phyloP scores from a whole-genome alignment of 148 eudicot genomes.

The Linanthus parryae region DNA sequence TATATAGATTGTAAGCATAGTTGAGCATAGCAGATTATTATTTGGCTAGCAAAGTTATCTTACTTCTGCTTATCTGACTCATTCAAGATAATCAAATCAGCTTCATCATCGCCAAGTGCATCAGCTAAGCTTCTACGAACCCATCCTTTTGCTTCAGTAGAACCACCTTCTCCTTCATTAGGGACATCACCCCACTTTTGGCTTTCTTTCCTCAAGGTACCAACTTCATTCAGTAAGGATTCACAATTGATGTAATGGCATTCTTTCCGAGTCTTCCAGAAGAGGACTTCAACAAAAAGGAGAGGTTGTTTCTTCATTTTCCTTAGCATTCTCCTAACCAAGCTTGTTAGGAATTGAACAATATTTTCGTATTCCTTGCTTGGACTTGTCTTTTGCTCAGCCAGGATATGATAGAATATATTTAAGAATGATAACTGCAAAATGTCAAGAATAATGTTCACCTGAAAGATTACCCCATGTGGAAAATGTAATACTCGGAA shows the following conservation, averaged over 20 bases:
- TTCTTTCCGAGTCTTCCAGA: slow-evolving; percentile 83
- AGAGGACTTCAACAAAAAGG: slow-evolving; percentile 83
- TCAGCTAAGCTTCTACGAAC: slow-evolving; percentile 73
- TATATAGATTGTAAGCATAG: no score
- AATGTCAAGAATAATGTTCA: no score
- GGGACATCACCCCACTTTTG: slow-evolving; percentile 31
- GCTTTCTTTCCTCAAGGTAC: slow-evolving; percentile 52
- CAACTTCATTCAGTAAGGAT: slow-evolving; percentile 57
- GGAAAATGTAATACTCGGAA: neutral
- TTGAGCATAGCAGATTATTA: no score
- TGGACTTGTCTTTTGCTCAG: slow-evolving; percentile 77
- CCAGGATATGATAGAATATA: slow-evolving; percentile 73
- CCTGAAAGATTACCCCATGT: no score
- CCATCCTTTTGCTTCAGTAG: slow-evolving; percentile 35
- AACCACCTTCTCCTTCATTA: slow-evolving; percentile 35
- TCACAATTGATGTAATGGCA: slow-evolving; percentile 78
- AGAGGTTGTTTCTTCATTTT: slow-evolving; percentile 92
- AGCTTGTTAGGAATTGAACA: slow-evolving; percentile 60
- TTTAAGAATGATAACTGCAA: slow-evolving; percentile 74
- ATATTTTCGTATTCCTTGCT: slow-evolving; percentile 66
- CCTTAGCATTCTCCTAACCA: slow-evolving; percentile 84
- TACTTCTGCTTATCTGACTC: slow-evolving; percentile 40
- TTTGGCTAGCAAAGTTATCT: slow-evolving; percentile 16
- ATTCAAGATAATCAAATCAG: slow-evolving; percentile 45
- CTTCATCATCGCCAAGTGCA: slow-evolving; percentile 98